Evolutionary conservation across 2,329 filamentous ascomycete genomes (phyloP).

Genomic region (Penicillium hordei): DNA sequence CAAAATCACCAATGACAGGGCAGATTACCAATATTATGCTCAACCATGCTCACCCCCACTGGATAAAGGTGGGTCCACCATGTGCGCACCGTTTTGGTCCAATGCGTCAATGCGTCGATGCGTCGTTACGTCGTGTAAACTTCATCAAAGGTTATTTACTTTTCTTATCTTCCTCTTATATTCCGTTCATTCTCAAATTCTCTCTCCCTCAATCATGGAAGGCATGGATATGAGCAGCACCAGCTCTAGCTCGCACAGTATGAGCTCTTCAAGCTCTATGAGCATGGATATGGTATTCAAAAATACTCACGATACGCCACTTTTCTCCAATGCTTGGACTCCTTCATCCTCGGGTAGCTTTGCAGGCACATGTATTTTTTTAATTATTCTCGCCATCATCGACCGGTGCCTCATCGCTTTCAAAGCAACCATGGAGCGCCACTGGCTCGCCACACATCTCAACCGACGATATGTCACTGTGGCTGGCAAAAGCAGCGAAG

Average conservation of each 20-base stretch:
- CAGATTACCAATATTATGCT: slow-evolving; percentile 10
- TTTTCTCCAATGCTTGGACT: slow-evolving; percentile 71
- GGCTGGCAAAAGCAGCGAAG: slow-evolving; percentile 60
- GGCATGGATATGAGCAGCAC: slow-evolving; percentile 12
- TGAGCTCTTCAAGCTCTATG: slow-evolving; percentile 2
- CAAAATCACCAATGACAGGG: neutral
- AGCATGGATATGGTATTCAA: slow-evolving; percentile 50
- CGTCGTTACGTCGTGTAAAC: neutral
- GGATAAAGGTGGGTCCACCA: neutral
- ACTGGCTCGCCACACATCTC: slow-evolving; percentile 70
- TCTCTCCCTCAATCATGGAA: slow-evolving; percentile 1
- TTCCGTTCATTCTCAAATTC: no score
- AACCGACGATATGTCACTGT: slow-evolving; percentile 76
- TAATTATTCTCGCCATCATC: slow-evolving; percentile 71
- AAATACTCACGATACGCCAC: slow-evolving; percentile 59
- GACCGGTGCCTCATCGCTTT: slow-evolving; percentile 71
- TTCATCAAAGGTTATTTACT: neutral
- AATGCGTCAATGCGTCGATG: neutral
- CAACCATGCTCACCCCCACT: neutral
- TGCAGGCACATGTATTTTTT: slow-evolving; percentile 87
- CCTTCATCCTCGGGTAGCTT: slow-evolving; percentile 70
- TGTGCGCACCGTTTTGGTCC: neutral
- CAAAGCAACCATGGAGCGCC: slow-evolving; percentile 59
- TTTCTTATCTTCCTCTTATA: neutral
- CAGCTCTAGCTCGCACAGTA: slow-evolving; percentile 1